Evolutionary conservation across 2,329 filamentous ascomycete genomes (phyloP), one percentile per base, ranked within the genome.

Genomic region (Colletotrichum cuscutae): DNA sequence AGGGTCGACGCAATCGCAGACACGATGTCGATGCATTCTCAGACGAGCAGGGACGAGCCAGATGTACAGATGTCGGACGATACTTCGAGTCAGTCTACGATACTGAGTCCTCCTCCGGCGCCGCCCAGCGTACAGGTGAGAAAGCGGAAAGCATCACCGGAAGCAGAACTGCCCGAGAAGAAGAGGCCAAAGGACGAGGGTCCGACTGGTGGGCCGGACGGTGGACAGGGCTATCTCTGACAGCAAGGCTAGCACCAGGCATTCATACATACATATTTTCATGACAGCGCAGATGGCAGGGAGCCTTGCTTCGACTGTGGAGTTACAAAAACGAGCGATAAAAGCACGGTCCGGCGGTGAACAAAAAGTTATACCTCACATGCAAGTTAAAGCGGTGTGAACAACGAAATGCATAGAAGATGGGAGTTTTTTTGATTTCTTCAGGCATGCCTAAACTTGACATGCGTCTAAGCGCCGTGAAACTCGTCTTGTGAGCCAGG

Each of bases 381-480:
- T 28, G 19, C 13, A 42, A n/a, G 11, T 22, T 22, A 13, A 26
- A 26, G 15, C 5, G 15, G 42, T n/a, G 24, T 42, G 59, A 13
- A 28, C 28, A 15, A 60, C 3, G 19, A n/a, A 24, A n/a, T 72
- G 60, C 60, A 70, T 73, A 65, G 60, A 65, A 73, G 71, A 73
- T 70, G 26, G 71, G 66, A 73, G 67, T 73, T 56, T 65, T 65
- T 65, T 65, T 65, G 54, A 70, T 73, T 71, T 71, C 60, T 73
- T 73, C 67, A 24, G 42, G 28, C 61, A 61, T 70, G 71, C 35
- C 71, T 61, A 65, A 57, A 15, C 13, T n/a, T 19, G 71, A 58
- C 66, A 71, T 57, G 66, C 7, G 54, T 30, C 24, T 71, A 42
- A 57, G 37, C 24, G 71, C 67, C 71, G n/a, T 73, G 61, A 37